Conservation (phyloP, 2,329 filamentous ascomycete species). For the Fusarium sp. region DNA sequence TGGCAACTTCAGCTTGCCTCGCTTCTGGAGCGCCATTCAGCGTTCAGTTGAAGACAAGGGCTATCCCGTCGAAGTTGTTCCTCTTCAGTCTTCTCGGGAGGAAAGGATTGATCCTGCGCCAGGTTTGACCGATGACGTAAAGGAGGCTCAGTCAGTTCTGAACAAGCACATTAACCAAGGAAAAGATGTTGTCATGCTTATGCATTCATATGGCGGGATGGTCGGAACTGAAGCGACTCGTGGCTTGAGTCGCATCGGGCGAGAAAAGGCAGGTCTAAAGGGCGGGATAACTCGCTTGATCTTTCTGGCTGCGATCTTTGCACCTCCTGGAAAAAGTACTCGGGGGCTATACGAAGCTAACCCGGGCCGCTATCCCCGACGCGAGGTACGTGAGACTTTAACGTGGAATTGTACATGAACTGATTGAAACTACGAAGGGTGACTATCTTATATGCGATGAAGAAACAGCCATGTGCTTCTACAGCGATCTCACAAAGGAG, state of each 20-base stretch:
- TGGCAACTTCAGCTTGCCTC: slow-evolving; percentile 9
- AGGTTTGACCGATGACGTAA: slow-evolving; percentile 4
- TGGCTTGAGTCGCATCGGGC: background rate
- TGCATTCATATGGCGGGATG: slow-evolving; percentile 22
- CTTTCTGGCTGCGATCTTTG: slow-evolving; percentile 8
- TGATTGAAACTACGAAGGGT: background rate
- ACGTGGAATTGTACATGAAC: fast-evolving
- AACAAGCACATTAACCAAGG: background rate
- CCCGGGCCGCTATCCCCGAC: background rate
- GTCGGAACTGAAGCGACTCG: slow-evolving; percentile 6
- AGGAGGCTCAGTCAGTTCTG: background rate
- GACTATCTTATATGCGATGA: slow-evolving; percentile 10
- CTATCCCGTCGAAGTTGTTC: background rate
- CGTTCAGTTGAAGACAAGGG: background rate
- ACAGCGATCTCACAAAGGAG: background rate
- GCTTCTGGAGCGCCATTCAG: slow-evolving; percentile 2
- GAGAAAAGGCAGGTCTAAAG: background rate
- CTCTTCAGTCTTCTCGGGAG: background rate
- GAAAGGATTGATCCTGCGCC: slow-evolving; percentile 1
- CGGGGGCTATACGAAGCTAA: background rate
- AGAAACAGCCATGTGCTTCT: slow-evolving; percentile 15
- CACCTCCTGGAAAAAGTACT: background rate
- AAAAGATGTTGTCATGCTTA: background rate
- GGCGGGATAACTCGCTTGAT: background rate
- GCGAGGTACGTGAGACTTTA: background rate